Evolutionary conservation across 1,284 basidiomycete species (phyloP).

Genomic region (Gymnopus androsaceus): DNA sequence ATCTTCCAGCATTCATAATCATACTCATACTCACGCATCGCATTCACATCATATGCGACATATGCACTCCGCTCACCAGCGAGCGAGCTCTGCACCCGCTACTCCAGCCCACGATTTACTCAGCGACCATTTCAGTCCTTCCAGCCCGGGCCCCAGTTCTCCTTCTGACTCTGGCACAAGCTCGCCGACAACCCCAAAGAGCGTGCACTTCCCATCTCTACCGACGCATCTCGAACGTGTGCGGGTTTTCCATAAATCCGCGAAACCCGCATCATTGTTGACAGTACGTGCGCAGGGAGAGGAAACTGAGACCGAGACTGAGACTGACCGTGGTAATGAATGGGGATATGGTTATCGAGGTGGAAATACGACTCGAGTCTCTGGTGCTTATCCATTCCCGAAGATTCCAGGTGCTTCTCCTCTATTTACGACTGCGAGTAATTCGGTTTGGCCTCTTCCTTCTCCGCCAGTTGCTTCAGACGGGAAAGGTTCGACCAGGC

Average conservation of each 20-base stretch:
- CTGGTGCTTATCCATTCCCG: background rate
- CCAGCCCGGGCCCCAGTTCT: background rate
- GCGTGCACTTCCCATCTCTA: slow-evolving; percentile 82
- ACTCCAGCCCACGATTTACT: slow-evolving; percentile 15
- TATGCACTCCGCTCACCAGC: slow-evolving; percentile 1
- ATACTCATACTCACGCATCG: slow-evolving; percentile 27
- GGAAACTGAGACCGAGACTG: slow-evolving; percentile 81
- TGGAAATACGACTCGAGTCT: background rate
- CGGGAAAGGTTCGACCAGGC: background rate
- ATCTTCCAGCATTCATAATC: slow-evolving; percentile 47
- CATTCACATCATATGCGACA: slow-evolving; percentile 32
- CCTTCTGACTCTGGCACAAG: slow-evolving; percentile 28
- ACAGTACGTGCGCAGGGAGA: slow-evolving; percentile 39
- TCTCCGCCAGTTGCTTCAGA: background rate
- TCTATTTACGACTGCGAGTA: background rate
- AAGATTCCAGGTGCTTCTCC: background rate
- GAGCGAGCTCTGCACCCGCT: slow-evolving; percentile 18
- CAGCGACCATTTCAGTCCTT: slow-evolving; percentile 10
- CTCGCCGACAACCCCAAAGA: slow-evolving; percentile 66
- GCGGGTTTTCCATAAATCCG: slow-evolving; percentile 80
- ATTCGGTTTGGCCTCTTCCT: slow-evolving; percentile 3
- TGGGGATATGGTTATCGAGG: slow-evolving; percentile 6
- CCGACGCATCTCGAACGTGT: slow-evolving; percentile 78
- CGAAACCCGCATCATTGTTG: slow-evolving; percentile 64
- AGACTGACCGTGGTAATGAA: slow-evolving; percentile 46